Percentiles rank a stretch among this genome's conserved stretches.
These are phyloP conservation scores for Escallonia rubra DNA, from an alignment of 129 eudicot species.

Conservation along the genomic window DNA sequence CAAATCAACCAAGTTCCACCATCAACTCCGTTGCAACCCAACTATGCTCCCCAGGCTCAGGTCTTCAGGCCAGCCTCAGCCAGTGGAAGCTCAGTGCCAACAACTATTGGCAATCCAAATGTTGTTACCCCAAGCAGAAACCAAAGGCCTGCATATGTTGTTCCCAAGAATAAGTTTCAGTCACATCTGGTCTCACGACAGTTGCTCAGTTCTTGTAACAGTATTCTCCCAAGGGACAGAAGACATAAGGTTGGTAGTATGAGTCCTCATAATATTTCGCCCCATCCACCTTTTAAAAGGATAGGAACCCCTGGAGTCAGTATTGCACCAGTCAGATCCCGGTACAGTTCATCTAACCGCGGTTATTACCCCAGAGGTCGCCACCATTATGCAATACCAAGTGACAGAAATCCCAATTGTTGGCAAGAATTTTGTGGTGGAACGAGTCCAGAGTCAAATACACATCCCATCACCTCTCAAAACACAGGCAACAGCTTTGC, in stretches of 20 bases:
- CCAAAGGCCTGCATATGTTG: conserved; percentile 11
- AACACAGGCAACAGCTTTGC: background rate
- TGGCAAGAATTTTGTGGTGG: conserved; percentile 10
- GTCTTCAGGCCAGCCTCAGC: conserved; percentile 17
- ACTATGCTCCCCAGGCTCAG: conserved; percentile 14
- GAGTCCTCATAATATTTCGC: conserved; percentile 15
- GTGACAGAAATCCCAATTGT: conserved; percentile 13
- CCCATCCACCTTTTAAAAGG: conserved; percentile 42
- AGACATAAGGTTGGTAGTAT: conserved; percentile 20
- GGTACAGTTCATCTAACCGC: conserved; percentile 10
- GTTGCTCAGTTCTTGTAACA: conserved; percentile 26
- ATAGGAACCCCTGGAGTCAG: conserved; percentile 21
- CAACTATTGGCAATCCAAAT: conserved; percentile 22
- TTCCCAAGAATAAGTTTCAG: conserved; percentile 36
- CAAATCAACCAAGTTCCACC: conserved; percentile 22
- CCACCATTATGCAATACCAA: background rate
- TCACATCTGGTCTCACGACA: conserved; percentile 35
- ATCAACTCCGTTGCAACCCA: conserved; percentile 8
- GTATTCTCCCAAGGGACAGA: conserved; percentile 19
- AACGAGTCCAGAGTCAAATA: conserved; percentile 7
- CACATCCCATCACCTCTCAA: conserved; percentile 8
- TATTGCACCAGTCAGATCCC: conserved; percentile 11
- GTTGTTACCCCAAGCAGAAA: conserved; percentile 26
- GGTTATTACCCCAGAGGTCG: background rate
- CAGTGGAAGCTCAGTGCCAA: conserved; percentile 24